phyloP scores from a whole-genome alignment of 371 early-diverging fungal genomes.

The Mucor ambiguus region DNA sequence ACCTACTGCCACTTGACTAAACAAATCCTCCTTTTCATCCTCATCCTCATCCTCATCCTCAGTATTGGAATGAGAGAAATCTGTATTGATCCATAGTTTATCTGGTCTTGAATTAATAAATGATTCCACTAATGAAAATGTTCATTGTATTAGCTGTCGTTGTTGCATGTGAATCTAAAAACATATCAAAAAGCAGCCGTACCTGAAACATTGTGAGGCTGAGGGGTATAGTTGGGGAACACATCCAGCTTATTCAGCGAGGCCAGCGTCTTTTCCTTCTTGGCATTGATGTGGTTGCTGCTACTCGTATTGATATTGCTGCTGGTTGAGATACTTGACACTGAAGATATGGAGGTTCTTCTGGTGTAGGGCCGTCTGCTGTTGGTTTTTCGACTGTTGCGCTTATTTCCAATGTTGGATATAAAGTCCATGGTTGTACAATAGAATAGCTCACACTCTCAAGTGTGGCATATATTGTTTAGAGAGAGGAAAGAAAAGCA shows the following conservation, averaged over 20 bases:
- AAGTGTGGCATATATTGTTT: constrained; percentile 15
- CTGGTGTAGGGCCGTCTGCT: constrained; percentile 23
- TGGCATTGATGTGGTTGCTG: not conserved
- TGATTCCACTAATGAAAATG: not conserved
- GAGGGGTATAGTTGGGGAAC: constrained; percentile 15
- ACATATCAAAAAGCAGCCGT: not conserved
- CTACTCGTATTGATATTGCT: not conserved
- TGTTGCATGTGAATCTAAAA: not conserved
- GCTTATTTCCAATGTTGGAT: constrained; percentile 31
- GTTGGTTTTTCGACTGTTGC: constrained; percentile 24
- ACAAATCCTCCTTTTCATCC: constrained; percentile 19
- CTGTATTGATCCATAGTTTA: constrained; percentile 20
- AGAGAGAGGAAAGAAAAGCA: not conserved
- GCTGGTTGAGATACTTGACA: constrained; percentile 5
- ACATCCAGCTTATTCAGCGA: constrained; percentile 13
- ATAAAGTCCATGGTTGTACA: constrained; percentile 27
- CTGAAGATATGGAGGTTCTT: constrained; percentile 28
- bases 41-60: not conserved
- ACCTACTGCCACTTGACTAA: constrained; percentile 29
- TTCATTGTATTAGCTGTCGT: not conserved
- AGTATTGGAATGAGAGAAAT: not conserved
- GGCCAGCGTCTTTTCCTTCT: constrained; percentile 13
- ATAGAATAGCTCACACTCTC: constrained; percentile 8
- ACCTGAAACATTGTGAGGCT: constrained; percentile 15
- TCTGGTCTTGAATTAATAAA: constrained; percentile 4